Evolutionary conservation across 1,139 yeast species (phyloP), one percentile per base, ranked within the genome.

Genomic region (Yarrowia galli): DNA sequence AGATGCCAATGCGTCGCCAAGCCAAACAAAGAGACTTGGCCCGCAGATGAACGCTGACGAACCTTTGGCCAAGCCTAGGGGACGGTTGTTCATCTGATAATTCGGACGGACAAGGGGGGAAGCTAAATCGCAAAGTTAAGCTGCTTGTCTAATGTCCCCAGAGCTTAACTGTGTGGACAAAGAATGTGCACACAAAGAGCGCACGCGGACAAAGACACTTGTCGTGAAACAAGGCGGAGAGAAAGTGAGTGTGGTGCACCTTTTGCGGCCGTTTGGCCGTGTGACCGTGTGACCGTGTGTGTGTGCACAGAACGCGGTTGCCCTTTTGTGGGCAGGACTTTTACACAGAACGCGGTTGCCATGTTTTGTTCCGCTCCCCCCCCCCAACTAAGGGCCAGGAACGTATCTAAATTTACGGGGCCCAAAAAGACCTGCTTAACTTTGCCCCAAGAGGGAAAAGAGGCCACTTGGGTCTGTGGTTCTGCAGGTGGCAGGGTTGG

Each of bases 1-100:
- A 22, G 64, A 58, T 58, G 64, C 64, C 64, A 58, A 58, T 58
- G 64, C 64, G 51, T 32, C 64, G 64, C 64, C 64, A 58, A 58
- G 64, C 12, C 46, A 12, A 5, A 38, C 35, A 38, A 54, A 22
- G n/a, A 40, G 20, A 22, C 61, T 36, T 54, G 46, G 46, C 43
- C n/a, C 43, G 58, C 32, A 28, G 32, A 28, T 28, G 10, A 28
- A 5, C 4, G 1, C 32, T 16, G 16, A 8, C 1, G 20, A 16
- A 12, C 7, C 32, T 25, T 16, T n/a, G 23, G 38, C 54, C 38
- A 48, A 46, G 51, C 18, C 40, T 25, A 35, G 40, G 40, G n/a
- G 40, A 8, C 53, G 53, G 35, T 9, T 22, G 53, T 32, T 43
- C 58, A 54, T 54, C 61, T 54, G 61, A 54, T 54, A 54, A 54